Evolutionary conservation across 306 rosid species (phyloP), one percentile per base, ranked within the genome.

Genomic region (Dalbergia cochinchinensis): DNA sequence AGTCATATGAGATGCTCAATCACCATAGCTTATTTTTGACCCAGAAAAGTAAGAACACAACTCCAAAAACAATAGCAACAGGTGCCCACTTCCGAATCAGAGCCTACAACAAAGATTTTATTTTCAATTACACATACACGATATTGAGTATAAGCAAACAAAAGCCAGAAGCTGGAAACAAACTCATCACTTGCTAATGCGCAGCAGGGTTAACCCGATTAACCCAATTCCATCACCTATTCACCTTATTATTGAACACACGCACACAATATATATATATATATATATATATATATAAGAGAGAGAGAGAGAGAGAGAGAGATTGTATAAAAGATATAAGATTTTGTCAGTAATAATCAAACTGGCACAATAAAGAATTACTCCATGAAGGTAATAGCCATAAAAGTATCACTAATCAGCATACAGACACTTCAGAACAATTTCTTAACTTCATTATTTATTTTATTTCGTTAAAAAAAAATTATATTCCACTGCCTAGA

Each of bases 81-180:
- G 98, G 98, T 4, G 97, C 98, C 94, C 94, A 89, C 89, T 94
- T 94, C 57, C 91, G 90, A 76, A 94, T 92, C 71, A 94, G 79
- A 64, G 97, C 98, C 98, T 94, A 75, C 82, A 85, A 59, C 55
- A 42, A 85, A 77, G 53, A 74, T 55, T 69, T 26, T 6, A 76
- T 71, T 82, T 79, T 5, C 44, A 80, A 71, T 86, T 74, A 78
- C 79, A 74, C 11, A 59, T 58, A 51, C 65, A 1, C 16, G 61
- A 80, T 61, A 26, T 61, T 16, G 15, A 34, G 33, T 65, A 74
- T 33, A 74, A 18, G 51, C 59, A 2, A 10, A 47, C 31, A 26
- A 26, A 26, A 26, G 31, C 31, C 3, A 26, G 3, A 26, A 26
- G 31, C 31, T 26, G 31, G 31, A 26, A 26, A 26, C 1, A 1